Conservation (phyloP, 345 rosid genomes). For the Lumnitzera racemosa region DNA sequence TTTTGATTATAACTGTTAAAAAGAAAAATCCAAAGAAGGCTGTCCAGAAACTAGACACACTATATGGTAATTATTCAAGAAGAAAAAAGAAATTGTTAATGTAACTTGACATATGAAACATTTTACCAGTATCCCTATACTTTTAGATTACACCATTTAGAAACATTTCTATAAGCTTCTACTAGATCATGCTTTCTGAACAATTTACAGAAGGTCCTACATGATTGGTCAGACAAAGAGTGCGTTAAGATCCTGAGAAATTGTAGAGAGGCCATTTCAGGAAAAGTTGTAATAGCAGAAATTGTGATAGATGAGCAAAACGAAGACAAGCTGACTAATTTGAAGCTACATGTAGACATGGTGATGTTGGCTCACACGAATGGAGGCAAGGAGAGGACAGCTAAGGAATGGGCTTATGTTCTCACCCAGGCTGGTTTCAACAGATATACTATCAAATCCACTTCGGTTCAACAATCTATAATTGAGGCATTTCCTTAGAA, state of each 20-base stretch:
- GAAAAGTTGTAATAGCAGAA: constrained; percentile 62
- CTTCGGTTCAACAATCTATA: constrained; percentile 31
- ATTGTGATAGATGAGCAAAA: constrained; percentile 35
- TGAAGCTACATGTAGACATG: constrained; percentile 60
- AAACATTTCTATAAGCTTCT: neutral
- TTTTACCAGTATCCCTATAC: neutral
- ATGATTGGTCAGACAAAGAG: constrained; percentile 65
- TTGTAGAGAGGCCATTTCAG: constrained; percentile 55
- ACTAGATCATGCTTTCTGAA: neutral
- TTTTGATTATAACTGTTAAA: no score
- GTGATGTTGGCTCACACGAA: constrained; percentile 63
- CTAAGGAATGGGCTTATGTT: constrained; percentile 58
- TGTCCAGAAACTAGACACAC: no score
- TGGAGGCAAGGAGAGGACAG: constrained; percentile 39
- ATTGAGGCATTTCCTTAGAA: constrained; percentile 43
- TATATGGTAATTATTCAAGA: no score
- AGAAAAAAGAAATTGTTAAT: neutral
- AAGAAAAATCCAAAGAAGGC: no score
- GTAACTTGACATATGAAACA: neutral
- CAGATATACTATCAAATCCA: constrained; percentile 26
- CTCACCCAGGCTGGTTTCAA: constrained; percentile 51
- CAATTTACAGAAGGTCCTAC: constrained; percentile 45
- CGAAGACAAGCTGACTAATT: constrained; percentile 23
- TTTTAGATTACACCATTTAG: neutral
- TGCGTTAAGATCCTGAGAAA: constrained; percentile 55